A percentile compares a stretch with the other conserved stretches of the same genome.
phyloP scores from a whole-genome alignment of 768 basidiomycete species.

The Pleurotus platypus region DNA sequence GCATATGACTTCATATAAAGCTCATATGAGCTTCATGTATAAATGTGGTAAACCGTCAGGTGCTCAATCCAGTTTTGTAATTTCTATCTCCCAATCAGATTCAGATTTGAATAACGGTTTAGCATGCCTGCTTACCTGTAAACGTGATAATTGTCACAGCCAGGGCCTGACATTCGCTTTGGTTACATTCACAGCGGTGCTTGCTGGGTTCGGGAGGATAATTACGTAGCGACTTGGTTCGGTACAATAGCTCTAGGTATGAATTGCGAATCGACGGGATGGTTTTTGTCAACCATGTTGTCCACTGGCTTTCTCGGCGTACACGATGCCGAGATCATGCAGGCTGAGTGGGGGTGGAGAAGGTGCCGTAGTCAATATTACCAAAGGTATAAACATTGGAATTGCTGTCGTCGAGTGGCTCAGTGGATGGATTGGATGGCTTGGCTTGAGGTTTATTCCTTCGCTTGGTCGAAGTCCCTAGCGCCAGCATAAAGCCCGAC shows the following conservation, averaged over 20 bases:
- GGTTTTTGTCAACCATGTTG: not conserved
- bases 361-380: not conserved
- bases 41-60: no score
- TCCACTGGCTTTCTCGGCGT: not conserved
- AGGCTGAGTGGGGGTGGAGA: not conserved
- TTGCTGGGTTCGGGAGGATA: not conserved
- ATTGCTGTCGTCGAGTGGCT: not conserved
- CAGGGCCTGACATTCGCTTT: not conserved
- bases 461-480: no score
- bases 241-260: not conserved
- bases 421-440: not conserved
- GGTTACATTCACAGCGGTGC: not conserved
- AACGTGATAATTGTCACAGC: conserved; percentile 6
- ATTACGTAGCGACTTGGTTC: not conserved
- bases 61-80: conserved; percentile 1
- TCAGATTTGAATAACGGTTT: not conserved
- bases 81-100: not conserved
- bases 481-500: not conserved
- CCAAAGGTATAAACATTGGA: not conserved
- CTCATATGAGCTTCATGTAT: no score
- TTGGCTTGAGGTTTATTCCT: not conserved
- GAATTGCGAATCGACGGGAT: not conserved
- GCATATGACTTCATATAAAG: no score
- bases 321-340: not conserved
- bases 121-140: conserved; percentile 2